These are phyloP conservation scores for Eucalyptus lansdowneana DNA, from an alignment of 345 rosid genomes.

Conservation along the genomic window DNA sequence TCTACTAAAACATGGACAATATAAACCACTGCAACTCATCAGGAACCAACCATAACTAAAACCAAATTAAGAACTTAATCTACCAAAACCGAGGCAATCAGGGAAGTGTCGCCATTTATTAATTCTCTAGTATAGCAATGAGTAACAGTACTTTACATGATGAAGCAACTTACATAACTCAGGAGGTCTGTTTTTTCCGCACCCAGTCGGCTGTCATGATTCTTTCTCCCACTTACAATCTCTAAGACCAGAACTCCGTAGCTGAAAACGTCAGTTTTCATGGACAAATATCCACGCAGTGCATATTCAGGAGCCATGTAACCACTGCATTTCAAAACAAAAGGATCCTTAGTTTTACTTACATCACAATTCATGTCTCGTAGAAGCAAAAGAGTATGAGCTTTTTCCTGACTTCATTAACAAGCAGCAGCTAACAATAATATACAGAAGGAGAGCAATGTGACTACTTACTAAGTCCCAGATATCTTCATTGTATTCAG, in stretches of 20 bases:
- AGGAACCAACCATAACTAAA: neutral
- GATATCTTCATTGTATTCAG: conserved; percentile 60
- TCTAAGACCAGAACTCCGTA: conserved; percentile 76
- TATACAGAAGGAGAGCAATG: neutral
- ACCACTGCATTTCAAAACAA: conserved; percentile 38
- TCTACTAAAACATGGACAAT: neutral
- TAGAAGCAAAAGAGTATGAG: neutral
- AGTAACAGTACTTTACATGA: neutral
- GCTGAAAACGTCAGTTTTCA: conserved; percentile 80
- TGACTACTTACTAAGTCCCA: conserved; percentile 76
- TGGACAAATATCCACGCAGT: conserved; percentile 65
- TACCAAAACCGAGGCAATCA: neutral
- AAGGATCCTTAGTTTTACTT: neutral
- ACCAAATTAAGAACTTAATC: neutral
- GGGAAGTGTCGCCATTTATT: neutral
- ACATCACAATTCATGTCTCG: neutral
- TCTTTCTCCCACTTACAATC: conserved; percentile 84
- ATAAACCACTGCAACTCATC: neutral
- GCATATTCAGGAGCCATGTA: conserved; percentile 98
- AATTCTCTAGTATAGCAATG: neutral
- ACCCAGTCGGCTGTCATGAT: conserved; percentile 28
- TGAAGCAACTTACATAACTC: conserved; percentile 50
- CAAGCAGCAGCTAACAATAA: neutral
- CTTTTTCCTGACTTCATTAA: neutral
- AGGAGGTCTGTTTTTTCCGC: conserved; percentile 55